These are phyloP conservation scores for barrel medic (Medicago truncatula) DNA, from an alignment of 306 rosid species.

Conservation along the genomic window MtrunA17r5.0-ANR NC_053046.1:10224001-10224500, in stretches of 20 bases:
- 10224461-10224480: slow-evolving; percentile 66
- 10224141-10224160: no score
- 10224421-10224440: slow-evolving; percentile 91
- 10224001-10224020: background rate
- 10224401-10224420: slow-evolving; percentile 81
- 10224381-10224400: slow-evolving; percentile 91
- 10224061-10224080: background rate
- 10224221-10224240: no score
- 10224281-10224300: background rate
- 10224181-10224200: no score
- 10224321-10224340: slow-evolving; percentile 15
- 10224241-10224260: no score
- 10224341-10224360: slow-evolving; percentile 65
- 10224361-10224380: slow-evolving; percentile 91
- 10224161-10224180: no score
- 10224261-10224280: no score
- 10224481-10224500: slow-evolving; percentile 22
- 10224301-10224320: slow-evolving; percentile 28
- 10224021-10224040: no score
- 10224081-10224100: background rate
- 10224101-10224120: background rate
- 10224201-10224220: no score
- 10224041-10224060: no score
- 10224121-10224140: no score
- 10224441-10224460: slow-evolving; percentile 64